Evolutionary conservation across 805 yeast species (phyloP).

Genomic region (Isabelozyma rhagii): DNA sequence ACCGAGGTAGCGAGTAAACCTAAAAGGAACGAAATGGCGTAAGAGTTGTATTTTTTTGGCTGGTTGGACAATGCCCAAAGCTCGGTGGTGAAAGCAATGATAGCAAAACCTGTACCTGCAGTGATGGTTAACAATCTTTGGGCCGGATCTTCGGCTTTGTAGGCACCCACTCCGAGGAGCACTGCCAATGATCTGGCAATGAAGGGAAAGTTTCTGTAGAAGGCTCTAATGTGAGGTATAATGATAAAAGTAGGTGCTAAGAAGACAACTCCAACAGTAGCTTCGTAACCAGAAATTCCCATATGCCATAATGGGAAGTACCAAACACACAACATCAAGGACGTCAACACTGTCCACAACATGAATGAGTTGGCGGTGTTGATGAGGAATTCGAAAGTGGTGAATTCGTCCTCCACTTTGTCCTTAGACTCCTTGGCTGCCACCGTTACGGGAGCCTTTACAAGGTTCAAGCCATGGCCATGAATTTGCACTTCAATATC

Average conservation of each 20-base stretch:
- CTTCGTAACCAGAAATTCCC: conserved; percentile 96
- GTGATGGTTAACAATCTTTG: conserved; percentile 62
- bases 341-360: conserved; percentile 82
- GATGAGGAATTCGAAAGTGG: conserved; percentile 34
- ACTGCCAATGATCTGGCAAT: conserved; percentile 54
- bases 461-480: conserved; percentile 20
- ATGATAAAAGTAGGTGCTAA: conserved; percentile 57
- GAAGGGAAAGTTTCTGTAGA: conserved; percentile 46
- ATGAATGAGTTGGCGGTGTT: conserved; percentile 64
- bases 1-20: conserved; percentile 76
- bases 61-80: conserved; percentile 31
- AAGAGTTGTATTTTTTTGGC: conserved; percentile 37
- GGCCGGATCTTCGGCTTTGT: conserved; percentile 64
- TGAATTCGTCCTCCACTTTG: conserved; percentile 23
- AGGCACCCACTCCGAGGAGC: conserved; percentile 73
- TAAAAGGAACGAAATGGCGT: conserved; percentile 55
- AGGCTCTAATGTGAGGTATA: conserved; percentile 34
- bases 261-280: conserved; percentile 50
- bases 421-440: not conserved
- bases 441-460: not conserved
- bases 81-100: conserved; percentile 57
- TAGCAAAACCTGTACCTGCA: conserved; percentile 62
- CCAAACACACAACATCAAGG: conserved; percentile 87
- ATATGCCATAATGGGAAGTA: conserved; percentile 96
- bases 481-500: conserved; percentile 50